A percentile compares a stretch with the other conserved stretches of the same genome.
Conservation (phyloP, 371 early-diverging fungal genomes). For the Batkoa obscura region DNA sequence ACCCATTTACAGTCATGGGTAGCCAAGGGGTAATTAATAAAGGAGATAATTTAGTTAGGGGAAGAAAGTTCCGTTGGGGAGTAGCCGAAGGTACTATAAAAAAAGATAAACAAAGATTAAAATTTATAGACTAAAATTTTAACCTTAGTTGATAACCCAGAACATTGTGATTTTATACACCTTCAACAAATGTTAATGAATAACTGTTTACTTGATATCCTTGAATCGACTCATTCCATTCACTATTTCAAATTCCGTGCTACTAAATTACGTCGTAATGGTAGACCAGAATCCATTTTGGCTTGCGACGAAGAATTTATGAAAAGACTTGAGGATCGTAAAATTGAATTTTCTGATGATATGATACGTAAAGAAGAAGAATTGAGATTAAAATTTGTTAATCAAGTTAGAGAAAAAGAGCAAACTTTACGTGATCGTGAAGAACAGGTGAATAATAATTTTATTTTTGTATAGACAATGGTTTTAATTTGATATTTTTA, state of each 20-base stretch:
- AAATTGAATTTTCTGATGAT: slow-evolving; percentile 28
- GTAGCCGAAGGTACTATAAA: slow-evolving; percentile 55
- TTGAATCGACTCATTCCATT: slow-evolving; percentile 53
- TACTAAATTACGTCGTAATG: slow-evolving; percentile 26
- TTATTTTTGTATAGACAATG: background rate
- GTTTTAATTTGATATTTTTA: background rate
- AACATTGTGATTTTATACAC: slow-evolving; percentile 71
- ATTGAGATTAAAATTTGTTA: slow-evolving; percentile 49
- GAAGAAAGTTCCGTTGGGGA: slow-evolving; percentile 96
- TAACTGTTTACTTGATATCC: slow-evolving; percentile 60
- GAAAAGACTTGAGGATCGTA: slow-evolving; percentile 30
- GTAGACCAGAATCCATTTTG: slow-evolving; percentile 50
- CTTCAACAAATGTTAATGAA: slow-evolving; percentile 51
- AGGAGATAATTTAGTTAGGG: slow-evolving; percentile 56
- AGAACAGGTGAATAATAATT: slow-evolving; percentile 20
- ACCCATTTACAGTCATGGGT: slow-evolving; percentile 90
- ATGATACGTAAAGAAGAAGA: slow-evolving; percentile 55
- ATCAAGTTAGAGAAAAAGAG: slow-evolving; percentile 57
- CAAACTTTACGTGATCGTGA: slow-evolving; percentile 36
- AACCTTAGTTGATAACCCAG: slow-evolving; percentile 53
- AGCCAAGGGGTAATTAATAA: slow-evolving; percentile 48
- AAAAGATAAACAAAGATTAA: background rate
- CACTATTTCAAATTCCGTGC: slow-evolving; percentile 66
- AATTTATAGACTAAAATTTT: background rate
- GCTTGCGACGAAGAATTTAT: slow-evolving; percentile 50